These are phyloP conservation scores for Trametes pubescens DNA, from an alignment of 1,284 basidiomycete species.

Conservation along the genomic window DNA sequence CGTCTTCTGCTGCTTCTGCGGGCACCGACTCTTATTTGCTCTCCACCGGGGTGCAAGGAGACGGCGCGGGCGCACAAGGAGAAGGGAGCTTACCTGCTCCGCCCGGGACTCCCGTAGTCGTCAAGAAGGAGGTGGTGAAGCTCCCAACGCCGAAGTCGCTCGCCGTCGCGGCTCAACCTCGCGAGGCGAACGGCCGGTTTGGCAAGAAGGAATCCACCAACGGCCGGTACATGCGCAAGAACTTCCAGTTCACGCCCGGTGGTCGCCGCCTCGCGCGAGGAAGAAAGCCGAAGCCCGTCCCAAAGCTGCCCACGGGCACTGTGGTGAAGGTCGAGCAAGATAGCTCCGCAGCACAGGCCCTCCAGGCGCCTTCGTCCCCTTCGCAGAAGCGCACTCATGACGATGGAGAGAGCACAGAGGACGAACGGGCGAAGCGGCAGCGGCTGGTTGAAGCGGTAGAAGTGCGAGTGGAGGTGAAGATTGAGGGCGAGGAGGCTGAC, in stretches of 20 bases:
- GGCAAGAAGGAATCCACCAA: slow-evolving; percentile 61
- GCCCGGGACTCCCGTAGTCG: slow-evolving; percentile 23
- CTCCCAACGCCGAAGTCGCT: slow-evolving; percentile 52
- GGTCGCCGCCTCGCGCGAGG: slow-evolving; percentile 45
- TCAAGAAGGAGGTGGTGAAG: slow-evolving; percentile 34
- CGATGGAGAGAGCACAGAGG: slow-evolving; percentile 4
- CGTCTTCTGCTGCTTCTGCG: slow-evolving; percentile 29
- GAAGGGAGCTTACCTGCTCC: slow-evolving; percentile 4
- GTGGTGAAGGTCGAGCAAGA: slow-evolving; percentile 8
- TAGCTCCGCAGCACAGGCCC: slow-evolving; percentile 1
- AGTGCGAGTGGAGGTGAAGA: slow-evolving; percentile 24
- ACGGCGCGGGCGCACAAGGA: slow-evolving; percentile 14
- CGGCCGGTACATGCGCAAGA: slow-evolving; percentile 54
- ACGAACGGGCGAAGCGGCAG: slow-evolving; percentile 23
- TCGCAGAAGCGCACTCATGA: slow-evolving; percentile 20
- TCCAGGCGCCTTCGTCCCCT: background rate
- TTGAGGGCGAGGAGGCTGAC: slow-evolving; percentile 31
- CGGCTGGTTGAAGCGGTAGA: slow-evolving; percentile 17
- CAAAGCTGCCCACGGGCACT: slow-evolving; percentile 45
- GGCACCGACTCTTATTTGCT: slow-evolving; percentile 22
- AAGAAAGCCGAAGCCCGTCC: slow-evolving; percentile 51
- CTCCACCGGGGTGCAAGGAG: slow-evolving; percentile 17
- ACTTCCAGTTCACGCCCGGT: slow-evolving; percentile 35
- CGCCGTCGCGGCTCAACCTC: slow-evolving; percentile 58
- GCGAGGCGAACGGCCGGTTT: slow-evolving; percentile 57